A percentile compares a stretch with the other conserved stretches of the same genome.
Conservation (phyloP, 2,329 filamentous ascomycete genomes). For the Paracorniculantispora psalliotae region DNA sequence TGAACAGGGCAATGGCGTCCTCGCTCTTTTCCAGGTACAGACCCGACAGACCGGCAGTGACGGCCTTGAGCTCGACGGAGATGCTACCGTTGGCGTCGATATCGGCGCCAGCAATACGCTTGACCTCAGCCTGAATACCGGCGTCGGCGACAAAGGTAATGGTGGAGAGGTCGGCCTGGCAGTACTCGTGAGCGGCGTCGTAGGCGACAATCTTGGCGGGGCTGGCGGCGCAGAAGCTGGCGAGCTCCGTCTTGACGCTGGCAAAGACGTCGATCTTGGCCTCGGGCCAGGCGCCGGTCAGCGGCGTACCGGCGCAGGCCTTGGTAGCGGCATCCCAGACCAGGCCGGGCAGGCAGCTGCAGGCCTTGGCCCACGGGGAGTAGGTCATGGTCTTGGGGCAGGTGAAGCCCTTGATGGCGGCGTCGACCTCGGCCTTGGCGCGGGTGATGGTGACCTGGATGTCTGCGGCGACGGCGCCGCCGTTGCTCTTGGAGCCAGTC, state of each 20-base stretch:
- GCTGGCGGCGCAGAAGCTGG: constrained; percentile 29
- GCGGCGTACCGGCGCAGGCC: constrained; percentile 23
- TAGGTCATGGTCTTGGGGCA: constrained; percentile 33
- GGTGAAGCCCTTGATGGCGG: constrained; percentile 20
- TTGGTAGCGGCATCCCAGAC: constrained; percentile 29
- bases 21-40: constrained; percentile 28
- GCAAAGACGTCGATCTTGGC: constrained; percentile 23
- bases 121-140: constrained; percentile 24
- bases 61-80: constrained; percentile 28
- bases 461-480: constrained; percentile 24
- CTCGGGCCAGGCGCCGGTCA: constrained; percentile 30
- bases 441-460: background rate
- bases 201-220: constrained; percentile 33
- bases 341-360: constrained; percentile 39
- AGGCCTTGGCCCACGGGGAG: constrained; percentile 35
- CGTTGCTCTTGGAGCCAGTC: background rate
- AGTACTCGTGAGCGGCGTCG: constrained; percentile 29
- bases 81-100: constrained; percentile 21
- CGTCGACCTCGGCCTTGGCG: constrained; percentile 11
- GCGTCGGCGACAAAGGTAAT: constrained; percentile 30
- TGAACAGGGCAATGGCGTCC: constrained; percentile 33
- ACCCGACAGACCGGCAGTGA: constrained; percentile 27
- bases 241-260: constrained; percentile 24
- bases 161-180: constrained; percentile 29
- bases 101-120: constrained; percentile 19